These are phyloP conservation scores for Tagetes erecta DNA, from an alignment of 129 eudicot genomes.

Conservation along the genomic window DNA sequence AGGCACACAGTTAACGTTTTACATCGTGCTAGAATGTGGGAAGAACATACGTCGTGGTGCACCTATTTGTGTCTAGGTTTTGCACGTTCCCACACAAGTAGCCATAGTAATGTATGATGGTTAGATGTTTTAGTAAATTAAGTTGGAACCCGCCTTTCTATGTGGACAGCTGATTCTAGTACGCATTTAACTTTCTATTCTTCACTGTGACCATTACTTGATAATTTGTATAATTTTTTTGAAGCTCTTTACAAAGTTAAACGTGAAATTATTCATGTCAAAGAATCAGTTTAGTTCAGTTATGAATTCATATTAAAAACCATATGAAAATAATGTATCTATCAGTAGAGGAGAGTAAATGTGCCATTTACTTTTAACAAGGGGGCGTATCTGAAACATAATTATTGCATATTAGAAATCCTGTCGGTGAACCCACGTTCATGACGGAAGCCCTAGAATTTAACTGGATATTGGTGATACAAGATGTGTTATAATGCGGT, in stretches of 20 bases:
- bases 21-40: background rate
- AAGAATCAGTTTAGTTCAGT: background rate
- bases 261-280: background rate
- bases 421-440: too few species aligned
- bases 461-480: too few species aligned
- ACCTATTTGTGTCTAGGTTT: background rate
- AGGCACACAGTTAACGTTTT: background rate
- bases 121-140: background rate
- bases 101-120: background rate
- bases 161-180: background rate
- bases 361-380: background rate
- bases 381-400: background rate
- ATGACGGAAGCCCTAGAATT: too few species aligned
- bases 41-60: background rate
- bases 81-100: background rate
- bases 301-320: background rate
- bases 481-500: too few species aligned
- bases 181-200: background rate
- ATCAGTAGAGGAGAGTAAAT: background rate
- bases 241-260: background rate
- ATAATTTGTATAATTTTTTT: background rate
- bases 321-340: background rate
- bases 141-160: conserved; percentile 16
- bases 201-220: background rate
- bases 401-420: background rate